These are phyloP conservation scores for Psilocybe sp. DNA, from an alignment of 768 basidiomycete genomes.

Conservation along the genomic window DNA sequence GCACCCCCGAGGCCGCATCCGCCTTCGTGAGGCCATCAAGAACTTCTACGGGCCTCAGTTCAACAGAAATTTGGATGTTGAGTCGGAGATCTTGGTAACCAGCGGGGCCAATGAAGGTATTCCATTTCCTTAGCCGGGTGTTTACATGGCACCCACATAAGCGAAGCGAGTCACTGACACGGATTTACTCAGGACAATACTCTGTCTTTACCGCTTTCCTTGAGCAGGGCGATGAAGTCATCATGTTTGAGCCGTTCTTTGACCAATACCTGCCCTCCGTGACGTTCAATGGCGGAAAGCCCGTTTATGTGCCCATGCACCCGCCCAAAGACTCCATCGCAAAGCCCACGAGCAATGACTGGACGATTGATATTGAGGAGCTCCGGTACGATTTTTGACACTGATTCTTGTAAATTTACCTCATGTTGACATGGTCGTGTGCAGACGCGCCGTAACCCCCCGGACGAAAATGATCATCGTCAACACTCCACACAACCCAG, in stretches of 20 bases:
- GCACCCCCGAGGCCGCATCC: constrained; percentile 84
- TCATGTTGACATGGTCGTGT: neutral
- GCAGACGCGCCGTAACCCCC: constrained; percentile 77
- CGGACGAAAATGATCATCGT: constrained; percentile 93
- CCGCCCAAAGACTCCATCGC: constrained; percentile 57
- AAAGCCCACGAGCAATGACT: constrained; percentile 66
- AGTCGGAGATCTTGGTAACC: constrained; percentile 88
- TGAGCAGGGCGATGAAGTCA: constrained; percentile 92
- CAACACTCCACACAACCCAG: constrained; percentile 96
- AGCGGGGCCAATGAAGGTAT: constrained; percentile 97
- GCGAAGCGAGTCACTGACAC: neutral
- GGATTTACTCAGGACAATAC: constrained; percentile 69
- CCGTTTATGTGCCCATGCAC: constrained; percentile 93
- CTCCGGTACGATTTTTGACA: constrained; percentile 50
- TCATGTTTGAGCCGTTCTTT: constrained; percentile 98
- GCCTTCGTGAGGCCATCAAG: constrained; percentile 86
- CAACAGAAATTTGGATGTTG: constrained; percentile 71
- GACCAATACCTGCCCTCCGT: constrained; percentile 94
- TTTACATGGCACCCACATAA: neutral
- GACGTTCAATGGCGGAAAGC: constrained; percentile 90
- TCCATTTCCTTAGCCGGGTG: neutral
- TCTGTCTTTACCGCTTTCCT: constrained; percentile 91
- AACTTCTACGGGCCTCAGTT: constrained; percentile 71
- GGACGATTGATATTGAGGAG: constrained; percentile 90
- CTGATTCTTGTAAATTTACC: neutral